phyloP scores from a whole-genome alignment of 2,329 filamentous ascomycete genomes.

The Xylariaceae sp. region DNA sequence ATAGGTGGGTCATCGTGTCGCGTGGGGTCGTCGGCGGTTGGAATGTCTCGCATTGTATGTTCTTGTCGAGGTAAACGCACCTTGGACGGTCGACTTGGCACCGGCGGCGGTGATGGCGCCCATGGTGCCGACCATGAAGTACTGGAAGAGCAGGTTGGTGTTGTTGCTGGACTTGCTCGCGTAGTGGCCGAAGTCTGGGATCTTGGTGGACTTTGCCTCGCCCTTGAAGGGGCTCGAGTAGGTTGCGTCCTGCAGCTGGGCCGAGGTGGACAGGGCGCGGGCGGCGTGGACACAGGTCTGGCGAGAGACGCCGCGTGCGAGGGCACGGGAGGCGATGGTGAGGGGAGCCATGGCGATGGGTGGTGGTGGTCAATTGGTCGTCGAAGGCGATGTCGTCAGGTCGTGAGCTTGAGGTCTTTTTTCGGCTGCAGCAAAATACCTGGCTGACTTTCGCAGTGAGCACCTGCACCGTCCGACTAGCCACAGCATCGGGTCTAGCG shows the following conservation, averaged over 20 bases:
- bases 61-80: slow-evolving; percentile 53
- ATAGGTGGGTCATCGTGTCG: no score
- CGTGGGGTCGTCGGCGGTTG: no score
- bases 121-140: slow-evolving; percentile 98
- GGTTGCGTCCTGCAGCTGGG: slow-evolving; percentile 43
- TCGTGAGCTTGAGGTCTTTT: slow-evolving; percentile 48
- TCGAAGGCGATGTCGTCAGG: slow-evolving; percentile 24
- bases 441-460: slow-evolving; percentile 7
- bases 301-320: slow-evolving; percentile 57
- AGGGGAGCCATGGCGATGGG: slow-evolving; percentile 61
- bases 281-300: slow-evolving; percentile 37
- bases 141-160: slow-evolving; percentile 83
- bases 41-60: no score
- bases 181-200: slow-evolving; percentile 90
- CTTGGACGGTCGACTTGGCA: slow-evolving; percentile 96
- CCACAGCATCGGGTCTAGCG: slow-evolving; percentile 17
- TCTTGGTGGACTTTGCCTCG: slow-evolving; percentile 57
- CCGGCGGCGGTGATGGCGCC: slow-evolving; percentile 88
- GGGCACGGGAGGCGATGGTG: slow-evolving; percentile 62
- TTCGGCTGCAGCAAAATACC: slow-evolving; percentile 29
- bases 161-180: slow-evolving; percentile 63
- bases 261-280: slow-evolving; percentile 55
- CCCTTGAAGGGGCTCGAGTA: slow-evolving; percentile 64
- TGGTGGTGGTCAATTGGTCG: slow-evolving; percentile 30
- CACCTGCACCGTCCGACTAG: no score